Evolutionary conservation across 192 early-diverging fungal genomes (phyloP).

Genomic region (Dissophora globulifera): DNA sequence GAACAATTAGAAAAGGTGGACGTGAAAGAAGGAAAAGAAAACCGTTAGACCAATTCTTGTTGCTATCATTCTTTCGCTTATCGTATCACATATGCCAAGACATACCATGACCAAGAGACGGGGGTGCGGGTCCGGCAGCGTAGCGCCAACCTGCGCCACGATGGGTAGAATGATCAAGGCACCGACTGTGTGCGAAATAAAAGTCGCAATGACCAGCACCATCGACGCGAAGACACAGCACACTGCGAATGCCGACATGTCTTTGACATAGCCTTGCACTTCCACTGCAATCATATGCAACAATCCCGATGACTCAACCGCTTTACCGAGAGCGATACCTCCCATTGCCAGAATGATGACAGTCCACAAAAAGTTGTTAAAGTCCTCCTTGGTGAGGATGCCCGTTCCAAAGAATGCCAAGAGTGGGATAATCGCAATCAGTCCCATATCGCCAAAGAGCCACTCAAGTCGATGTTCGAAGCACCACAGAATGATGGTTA

Average conservation of each 20-base stretch:
- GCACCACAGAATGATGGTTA: constrained; percentile 93
- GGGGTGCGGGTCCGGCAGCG: constrained; percentile 73
- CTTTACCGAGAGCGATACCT: constrained; percentile 92
- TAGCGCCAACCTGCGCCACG: constrained; percentile 86
- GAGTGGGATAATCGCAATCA: constrained; percentile 93
- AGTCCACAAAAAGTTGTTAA: constrained; percentile 96
- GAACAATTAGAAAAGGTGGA: not conserved
- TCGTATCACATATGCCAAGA: no score
- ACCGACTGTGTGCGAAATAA: constrained; percentile 96
- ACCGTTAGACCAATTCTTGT: not conserved
- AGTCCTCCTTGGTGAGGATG: constrained; percentile 94
- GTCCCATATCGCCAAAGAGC: constrained; percentile 94
- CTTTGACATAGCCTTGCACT: constrained; percentile 74
- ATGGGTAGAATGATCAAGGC: constrained; percentile 97
- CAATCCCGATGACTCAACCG: constrained; percentile 89
- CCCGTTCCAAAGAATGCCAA: constrained; percentile 92
- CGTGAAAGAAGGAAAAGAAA: not conserved
- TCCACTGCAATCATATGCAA: constrained; percentile 78
- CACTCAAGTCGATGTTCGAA: constrained; percentile 76
- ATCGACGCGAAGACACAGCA: constrained; percentile 80
- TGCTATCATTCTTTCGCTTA: no score
- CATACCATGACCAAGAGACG: constrained; percentile 51
- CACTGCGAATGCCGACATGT: constrained; percentile 76
- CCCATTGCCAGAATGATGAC: constrained; percentile 94
- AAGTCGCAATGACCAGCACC: constrained; percentile 87